Base-by-base conservation (phyloP, 495 filamentous ascomycete species). In the Bryoglossum gracile region DNA sequence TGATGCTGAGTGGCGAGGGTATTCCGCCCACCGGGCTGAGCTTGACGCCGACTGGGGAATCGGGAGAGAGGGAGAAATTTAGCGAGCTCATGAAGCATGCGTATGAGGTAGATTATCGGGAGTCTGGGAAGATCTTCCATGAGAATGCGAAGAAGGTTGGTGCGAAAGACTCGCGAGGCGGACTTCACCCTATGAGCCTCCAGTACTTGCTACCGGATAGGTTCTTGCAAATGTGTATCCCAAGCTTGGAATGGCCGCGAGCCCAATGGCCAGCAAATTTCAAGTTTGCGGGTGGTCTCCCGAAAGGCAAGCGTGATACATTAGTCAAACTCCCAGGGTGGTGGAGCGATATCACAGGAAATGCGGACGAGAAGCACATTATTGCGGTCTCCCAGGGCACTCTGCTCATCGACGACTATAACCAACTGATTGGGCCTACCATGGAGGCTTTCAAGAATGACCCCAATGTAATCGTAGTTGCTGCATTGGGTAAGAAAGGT, bases 201-300 rank as follows among this genome's bases (percentile, higher is more conserved):
- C 58, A 59, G 24, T 65, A 66, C 46, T 42, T 48, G 21, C 42
- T 54, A 36, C 51, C 53, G 19, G 36, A 51, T 23, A 43, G 53
- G 18, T 59, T 58, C 23, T 37, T 68, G 25, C 68, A 69, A 44
- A 46, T 65, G 24, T 67, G 65, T 41, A 60, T 65, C 11, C 61
- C 64, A 2, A 61, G 59, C 1, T 48, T 66, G 21, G 57, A 68
- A 33, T 65, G 68, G 19, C 66, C 62, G 10, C 50, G 62, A 4
- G 51, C 52, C 24, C 68, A 70, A 54, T 67, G 61, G 51, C 61
- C 62, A 2, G 8, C 33, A 0, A 55, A 45, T 4, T 63, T 69
- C 44, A 44, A 36, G 38, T 67, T 69, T 51, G 51, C 62, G 1
- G 68, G 68, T 18, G 53, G 56, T 17, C 38, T 64, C 38, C 63